Conservation (phyloP, 495 filamentous ascomycete species). For the Evansstolkia leycettana region DNA sequence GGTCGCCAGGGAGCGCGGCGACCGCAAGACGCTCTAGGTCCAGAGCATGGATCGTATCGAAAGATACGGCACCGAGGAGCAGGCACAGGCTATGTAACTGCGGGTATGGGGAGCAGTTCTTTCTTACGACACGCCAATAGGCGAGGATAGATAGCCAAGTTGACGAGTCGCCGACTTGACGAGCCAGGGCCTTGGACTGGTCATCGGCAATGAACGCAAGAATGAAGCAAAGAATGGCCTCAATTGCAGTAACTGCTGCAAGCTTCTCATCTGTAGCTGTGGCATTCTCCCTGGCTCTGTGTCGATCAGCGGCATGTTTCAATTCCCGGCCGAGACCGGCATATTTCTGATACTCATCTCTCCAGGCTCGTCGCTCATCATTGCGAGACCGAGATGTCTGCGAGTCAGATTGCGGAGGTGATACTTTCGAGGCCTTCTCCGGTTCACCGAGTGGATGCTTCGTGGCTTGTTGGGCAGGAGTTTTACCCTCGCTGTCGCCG, state of each 20-base stretch:
- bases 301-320: conserved; percentile 35
- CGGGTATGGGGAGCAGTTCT: conserved; percentile 23
- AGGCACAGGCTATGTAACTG: conserved; percentile 29
- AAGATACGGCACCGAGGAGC: conserved; percentile 36
- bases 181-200: conserved; percentile 20
- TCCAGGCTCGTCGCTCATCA: conserved; percentile 30
- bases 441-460: conserved; percentile 18
- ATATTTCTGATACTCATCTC: conserved; percentile 32
- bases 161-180: conserved; percentile 26
- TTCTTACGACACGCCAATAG: conserved; percentile 32
- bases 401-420: conserved; percentile 16
- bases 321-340: conserved; percentile 31
- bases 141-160: conserved; percentile 39
- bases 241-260: conserved; percentile 31
- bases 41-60: conserved; percentile 30
- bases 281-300: conserved; percentile 19
- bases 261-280: conserved; percentile 24
- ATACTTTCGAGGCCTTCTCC: conserved; percentile 12
- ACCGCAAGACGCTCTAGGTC: conserved; percentile 34
- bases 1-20: conserved; percentile 26
- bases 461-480: conserved; percentile 11
- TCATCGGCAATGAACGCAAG: conserved; percentile 37
- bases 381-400: conserved; percentile 14
- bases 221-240: conserved; percentile 38
- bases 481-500: conserved; percentile 19